Conservation (phyloP, 768 basidiomycete species). For the Sporobolomyces pararoseus region DNA sequence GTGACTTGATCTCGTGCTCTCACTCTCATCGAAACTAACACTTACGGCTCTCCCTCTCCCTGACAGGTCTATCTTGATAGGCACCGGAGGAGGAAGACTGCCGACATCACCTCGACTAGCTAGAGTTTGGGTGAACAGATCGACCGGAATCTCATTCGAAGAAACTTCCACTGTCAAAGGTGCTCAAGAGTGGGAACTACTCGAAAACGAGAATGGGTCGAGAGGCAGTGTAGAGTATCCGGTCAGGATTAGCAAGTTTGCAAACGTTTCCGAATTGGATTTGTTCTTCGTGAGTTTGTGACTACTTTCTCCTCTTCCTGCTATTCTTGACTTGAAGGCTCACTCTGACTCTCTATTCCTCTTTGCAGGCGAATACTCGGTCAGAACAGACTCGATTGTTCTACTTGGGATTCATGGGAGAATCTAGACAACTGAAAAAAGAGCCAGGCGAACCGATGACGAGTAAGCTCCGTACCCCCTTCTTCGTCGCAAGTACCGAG, state of each 20-base stretch:
- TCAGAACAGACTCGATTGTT: conserved; percentile 32
- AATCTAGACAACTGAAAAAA: conserved; percentile 41
- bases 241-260: conserved; percentile 42
- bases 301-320: neutral
- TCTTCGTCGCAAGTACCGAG: neutral
- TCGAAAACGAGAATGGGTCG: conserved; percentile 32
- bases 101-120: conserved; percentile 26
- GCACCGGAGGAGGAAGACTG: conserved; percentile 38
- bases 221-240: conserved; percentile 44
- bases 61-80: conserved; percentile 36
- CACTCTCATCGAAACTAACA: too few species aligned
- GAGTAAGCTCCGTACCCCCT: neutral
- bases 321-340: neutral
- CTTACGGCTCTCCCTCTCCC: neutral
- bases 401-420: conserved; percentile 46
- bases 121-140: conserved; percentile 42
- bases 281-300: conserved; percentile 40
- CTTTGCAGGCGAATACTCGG: conserved; percentile 14
- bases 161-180: conserved; percentile 19
- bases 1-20: neutral
- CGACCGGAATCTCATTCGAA: conserved; percentile 34
- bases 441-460: conserved; percentile 36
- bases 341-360: neutral
- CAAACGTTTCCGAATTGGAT: conserved; percentile 37
- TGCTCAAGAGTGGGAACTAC: conserved; percentile 43